A percentile compares a stretch with the other conserved stretches of the same genome.
Conservation (phyloP, 176 grass and related monocot genomes). For the Dendrocalamus sinicus region DNA sequence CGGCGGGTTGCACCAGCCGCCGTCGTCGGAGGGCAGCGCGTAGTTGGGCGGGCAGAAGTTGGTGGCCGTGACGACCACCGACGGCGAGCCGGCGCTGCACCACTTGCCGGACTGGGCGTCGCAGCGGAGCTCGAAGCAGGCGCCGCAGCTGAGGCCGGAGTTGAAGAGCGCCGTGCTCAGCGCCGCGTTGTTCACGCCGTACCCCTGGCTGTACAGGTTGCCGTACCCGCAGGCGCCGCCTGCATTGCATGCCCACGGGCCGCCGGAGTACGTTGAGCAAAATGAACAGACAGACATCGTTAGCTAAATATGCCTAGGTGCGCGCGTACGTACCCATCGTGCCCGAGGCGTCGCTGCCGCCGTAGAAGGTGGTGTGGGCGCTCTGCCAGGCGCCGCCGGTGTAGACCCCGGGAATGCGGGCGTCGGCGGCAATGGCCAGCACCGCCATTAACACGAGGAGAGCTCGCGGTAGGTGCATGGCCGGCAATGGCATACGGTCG, state of each 20-base stretch:
- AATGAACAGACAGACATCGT: no score
- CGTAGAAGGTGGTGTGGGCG: slow-evolving; percentile 58
- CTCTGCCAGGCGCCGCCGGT: slow-evolving; percentile 41
- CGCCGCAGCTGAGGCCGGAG: slow-evolving; percentile 40
- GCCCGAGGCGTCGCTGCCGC: slow-evolving; percentile 52
- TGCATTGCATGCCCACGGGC: slow-evolving; percentile 29
- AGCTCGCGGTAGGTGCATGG: background rate
- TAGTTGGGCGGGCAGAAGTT: slow-evolving; percentile 74
- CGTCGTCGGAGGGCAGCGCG: slow-evolving; percentile 41
- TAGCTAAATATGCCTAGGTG: no score
- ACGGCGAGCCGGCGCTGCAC: slow-evolving; percentile 42
- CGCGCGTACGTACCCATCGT: slow-evolving; percentile 25
- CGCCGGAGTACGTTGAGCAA: no score
- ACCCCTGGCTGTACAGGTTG: slow-evolving; percentile 89
- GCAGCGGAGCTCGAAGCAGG: slow-evolving; percentile 56
- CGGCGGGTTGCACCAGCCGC: slow-evolving; percentile 85
- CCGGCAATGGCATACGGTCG: no score
- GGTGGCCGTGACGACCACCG: slow-evolving; percentile 59
- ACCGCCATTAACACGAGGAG: background rate
- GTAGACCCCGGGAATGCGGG: slow-evolving; percentile 45
- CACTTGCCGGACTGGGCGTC: slow-evolving; percentile 15
- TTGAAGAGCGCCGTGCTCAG: slow-evolving; percentile 95
- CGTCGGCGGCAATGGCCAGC: background rate
- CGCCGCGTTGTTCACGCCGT: slow-evolving; percentile 80
- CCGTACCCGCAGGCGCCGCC: slow-evolving; percentile 96